Evolutionary conservation across 345 rosid species (phyloP).

Genomic region (Psidium friedrichsthalianum): DNA sequence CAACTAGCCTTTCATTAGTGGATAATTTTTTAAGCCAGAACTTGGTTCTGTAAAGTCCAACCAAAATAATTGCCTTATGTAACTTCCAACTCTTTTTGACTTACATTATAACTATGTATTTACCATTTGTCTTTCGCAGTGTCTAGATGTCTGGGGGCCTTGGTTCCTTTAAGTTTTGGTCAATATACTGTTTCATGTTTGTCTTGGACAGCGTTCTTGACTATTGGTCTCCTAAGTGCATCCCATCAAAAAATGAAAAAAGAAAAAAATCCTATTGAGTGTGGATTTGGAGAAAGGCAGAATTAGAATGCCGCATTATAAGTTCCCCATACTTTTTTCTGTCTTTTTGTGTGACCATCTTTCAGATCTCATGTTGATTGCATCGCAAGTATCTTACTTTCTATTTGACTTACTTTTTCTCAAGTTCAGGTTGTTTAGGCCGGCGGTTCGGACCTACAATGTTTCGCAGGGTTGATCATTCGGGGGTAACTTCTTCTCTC

Average conservation of each 20-base stretch:
- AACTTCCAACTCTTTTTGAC: background rate
- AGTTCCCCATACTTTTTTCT: background rate
- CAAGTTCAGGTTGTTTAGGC: conserved; percentile 87
- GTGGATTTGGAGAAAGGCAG: background rate
- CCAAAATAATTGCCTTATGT: background rate
- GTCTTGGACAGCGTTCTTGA: background rate
- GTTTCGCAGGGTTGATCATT: conserved; percentile 86
- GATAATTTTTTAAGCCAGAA: background rate
- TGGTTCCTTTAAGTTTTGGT: background rate
- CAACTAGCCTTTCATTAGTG: background rate
- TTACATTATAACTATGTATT: background rate
- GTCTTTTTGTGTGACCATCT: background rate
- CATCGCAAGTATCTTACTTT: background rate
- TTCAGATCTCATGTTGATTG: background rate
- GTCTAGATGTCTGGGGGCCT: background rate
- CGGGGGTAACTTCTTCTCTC: conserved; percentile 47
- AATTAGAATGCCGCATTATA: background rate
- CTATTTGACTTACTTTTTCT: conserved; percentile 4
- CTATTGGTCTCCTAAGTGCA: background rate
- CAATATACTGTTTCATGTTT: background rate
- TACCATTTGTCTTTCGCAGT: background rate
- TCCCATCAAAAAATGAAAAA: background rate
- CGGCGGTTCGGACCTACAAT: conserved; percentile 95
- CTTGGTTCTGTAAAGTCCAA: background rate
- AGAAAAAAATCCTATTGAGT: background rate